These are phyloP conservation scores for Crucihimalaya himalaica DNA, from an alignment of 345 rosid species.

Conservation along the genomic window DNA sequence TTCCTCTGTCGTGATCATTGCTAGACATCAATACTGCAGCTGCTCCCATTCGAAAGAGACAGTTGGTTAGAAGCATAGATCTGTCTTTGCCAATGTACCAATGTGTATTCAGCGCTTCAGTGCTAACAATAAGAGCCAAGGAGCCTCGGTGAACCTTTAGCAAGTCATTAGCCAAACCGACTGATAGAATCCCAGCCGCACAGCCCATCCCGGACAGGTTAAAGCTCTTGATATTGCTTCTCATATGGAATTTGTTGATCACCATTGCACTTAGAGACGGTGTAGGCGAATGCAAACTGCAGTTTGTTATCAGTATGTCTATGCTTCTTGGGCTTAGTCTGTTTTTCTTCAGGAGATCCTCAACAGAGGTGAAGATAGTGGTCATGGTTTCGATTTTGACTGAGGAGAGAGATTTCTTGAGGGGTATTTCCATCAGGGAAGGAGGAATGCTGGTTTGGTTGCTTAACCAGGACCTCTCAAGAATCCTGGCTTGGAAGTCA, in stretches of 20 bases:
- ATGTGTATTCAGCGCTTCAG: constrained; percentile 51
- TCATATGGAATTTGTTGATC: constrained; percentile 52
- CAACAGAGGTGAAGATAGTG: constrained; percentile 51
- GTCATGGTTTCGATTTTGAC: constrained; percentile 49
- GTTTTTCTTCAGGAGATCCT: constrained; percentile 47
- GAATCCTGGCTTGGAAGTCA: constrained; percentile 54
- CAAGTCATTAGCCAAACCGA: constrained; percentile 60
- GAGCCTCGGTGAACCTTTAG: constrained; percentile 51
- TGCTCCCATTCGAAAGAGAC: constrained; percentile 73
- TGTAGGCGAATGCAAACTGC: constrained; percentile 54
- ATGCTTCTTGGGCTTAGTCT: constrained; percentile 47
- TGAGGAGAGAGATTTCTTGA: constrained; percentile 42
- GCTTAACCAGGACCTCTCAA: constrained; percentile 57
- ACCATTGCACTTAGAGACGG: constrained; percentile 68
- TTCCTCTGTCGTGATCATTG: constrained; percentile 40
- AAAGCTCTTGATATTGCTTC: constrained; percentile 64
- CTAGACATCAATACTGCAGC: constrained; percentile 62
- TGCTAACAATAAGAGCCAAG: constrained; percentile 56
- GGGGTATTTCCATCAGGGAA: constrained; percentile 47
- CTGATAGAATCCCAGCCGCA: constrained; percentile 57
- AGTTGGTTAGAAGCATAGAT: constrained; percentile 65
- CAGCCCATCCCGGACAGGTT: constrained; percentile 77
- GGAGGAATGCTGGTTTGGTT: constrained; percentile 60
- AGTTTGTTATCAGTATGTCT: constrained; percentile 59
- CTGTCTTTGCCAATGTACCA: constrained; percentile 56